These are phyloP conservation scores for Ustilago loliicola DNA, from an alignment of 1,284 basidiomycete species.

Conservation along the genomic window DNA sequence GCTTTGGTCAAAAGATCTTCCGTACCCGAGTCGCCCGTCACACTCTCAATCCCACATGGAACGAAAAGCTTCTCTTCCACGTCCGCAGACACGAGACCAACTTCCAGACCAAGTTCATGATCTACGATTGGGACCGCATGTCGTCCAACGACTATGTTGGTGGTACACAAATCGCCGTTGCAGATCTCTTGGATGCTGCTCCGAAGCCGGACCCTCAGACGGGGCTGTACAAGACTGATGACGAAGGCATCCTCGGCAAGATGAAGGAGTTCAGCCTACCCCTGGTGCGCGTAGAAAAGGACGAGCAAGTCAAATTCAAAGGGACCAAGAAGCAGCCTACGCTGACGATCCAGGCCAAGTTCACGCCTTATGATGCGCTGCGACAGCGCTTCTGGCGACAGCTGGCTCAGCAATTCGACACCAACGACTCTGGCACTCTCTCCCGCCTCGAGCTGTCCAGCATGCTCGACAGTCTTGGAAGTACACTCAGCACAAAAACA, in stretches of 20 bases:
- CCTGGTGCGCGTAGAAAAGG: constrained; percentile 45
- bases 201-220: constrained; percentile 59
- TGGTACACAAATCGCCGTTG: constrained; percentile 47
- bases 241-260: constrained; percentile 36
- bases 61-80: constrained; percentile 96
- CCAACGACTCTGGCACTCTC: constrained; percentile 83
- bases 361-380: constrained; percentile 84
- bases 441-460: constrained; percentile 89
- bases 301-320: constrained; percentile 59
- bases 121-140: constrained; percentile 69
- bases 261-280: constrained; percentile 58
- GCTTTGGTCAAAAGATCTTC: constrained; percentile 97
- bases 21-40: constrained; percentile 78
- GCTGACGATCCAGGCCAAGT: constrained; percentile 80
- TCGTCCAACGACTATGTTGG: constrained; percentile 67
- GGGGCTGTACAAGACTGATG: constrained; percentile 53
- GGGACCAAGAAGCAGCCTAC: constrained; percentile 26
- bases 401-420: constrained; percentile 90
- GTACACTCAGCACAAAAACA: constrained; percentile 85
- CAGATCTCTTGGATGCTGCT: constrained; percentile 56
- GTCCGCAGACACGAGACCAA: constrained; percentile 86
- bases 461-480: constrained; percentile 98
- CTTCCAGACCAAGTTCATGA: constrained; percentile 60
- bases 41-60: constrained; percentile 87
- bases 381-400: constrained; percentile 83